phyloP scores from a whole-genome alignment of 306 rosid genomes.

The Gastrolobium bilobum region DNA sequence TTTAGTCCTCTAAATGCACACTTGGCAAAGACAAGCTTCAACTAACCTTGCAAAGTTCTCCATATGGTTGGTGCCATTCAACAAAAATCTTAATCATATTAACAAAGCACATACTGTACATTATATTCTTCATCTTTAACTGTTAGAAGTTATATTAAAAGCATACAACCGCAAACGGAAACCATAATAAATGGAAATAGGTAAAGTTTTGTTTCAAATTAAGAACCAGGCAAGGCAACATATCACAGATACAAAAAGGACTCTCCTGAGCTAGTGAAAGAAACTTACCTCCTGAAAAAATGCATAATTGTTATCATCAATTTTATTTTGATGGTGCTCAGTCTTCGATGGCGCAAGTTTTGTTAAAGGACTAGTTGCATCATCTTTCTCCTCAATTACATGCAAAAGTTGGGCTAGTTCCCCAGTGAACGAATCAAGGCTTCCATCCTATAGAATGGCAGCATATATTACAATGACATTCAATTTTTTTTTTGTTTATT shows the following conservation, averaged over 20 bases:
- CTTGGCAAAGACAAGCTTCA: conserved; percentile 15
- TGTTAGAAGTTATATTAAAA: background rate
- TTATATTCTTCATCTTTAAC: conserved; percentile 6
- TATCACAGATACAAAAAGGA: conserved; percentile 1
- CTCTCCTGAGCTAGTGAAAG: conserved; percentile 24
- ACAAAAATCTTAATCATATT: background rate
- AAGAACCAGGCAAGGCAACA: conserved; percentile 18
- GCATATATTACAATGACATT: conserved; percentile 48
- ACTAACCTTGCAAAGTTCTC: background rate
- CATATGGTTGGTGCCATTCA: background rate
- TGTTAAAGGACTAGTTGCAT: conserved; percentile 87
- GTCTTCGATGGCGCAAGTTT: conserved; percentile 63
- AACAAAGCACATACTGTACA: conserved; percentile 2
- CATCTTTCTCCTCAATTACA: conserved; percentile 84
- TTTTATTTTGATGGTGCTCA: conserved; percentile 62
- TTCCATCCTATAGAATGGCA: conserved; percentile 71
- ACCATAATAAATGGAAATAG: conserved; percentile 24
- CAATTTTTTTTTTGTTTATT: conserved; percentile 14
- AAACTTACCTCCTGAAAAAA: conserved; percentile 67
- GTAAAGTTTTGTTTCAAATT: conserved; percentile 29
- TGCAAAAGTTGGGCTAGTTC: conserved; percentile 82
- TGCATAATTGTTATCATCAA: conserved; percentile 55
- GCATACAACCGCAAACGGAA: conserved; percentile 2
- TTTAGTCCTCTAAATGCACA: background rate
- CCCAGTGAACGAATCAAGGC: conserved; percentile 78